A percentile compares a stretch with the other conserved stretches of the same genome.
phyloP scores from a whole-genome alignment of 768 basidiomycete species.

The Lactarius sanguifluus region DNA sequence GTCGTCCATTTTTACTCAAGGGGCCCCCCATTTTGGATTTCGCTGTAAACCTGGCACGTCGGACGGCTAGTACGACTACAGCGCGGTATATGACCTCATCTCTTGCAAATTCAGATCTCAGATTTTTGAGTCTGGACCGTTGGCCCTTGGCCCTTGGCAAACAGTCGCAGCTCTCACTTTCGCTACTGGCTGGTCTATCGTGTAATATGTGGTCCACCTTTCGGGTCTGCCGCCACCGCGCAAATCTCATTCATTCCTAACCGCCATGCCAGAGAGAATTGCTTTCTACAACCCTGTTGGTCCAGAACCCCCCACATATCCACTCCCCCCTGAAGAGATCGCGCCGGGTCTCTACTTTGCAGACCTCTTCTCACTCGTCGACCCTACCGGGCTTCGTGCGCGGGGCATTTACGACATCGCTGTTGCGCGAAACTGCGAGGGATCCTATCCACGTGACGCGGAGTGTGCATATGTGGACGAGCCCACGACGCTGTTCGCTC shows the following conservation, averaged over 20 bases:
- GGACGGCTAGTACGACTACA: no score
- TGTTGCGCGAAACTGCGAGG: constrained; percentile 18
- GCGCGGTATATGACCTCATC: no score
- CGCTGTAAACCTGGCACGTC: no score
- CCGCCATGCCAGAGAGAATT: constrained; percentile 15
- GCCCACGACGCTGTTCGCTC: constrained; percentile 22
- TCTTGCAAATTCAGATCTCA: no score
- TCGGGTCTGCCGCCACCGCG: not conserved
- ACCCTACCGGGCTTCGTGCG: constrained; percentile 11
- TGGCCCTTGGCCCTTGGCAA: not conserved
- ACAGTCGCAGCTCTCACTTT: not conserved
- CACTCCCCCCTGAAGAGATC: constrained; percentile 20
- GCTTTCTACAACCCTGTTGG: constrained; percentile 13
- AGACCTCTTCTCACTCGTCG: constrained; percentile 25
- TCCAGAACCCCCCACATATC: constrained; percentile 23
- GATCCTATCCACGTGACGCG: constrained; percentile 20
- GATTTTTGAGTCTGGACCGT: not conserved
- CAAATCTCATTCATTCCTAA: not conserved
- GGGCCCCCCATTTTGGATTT: no score
- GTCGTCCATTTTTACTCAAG: no score
- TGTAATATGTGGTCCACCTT: not conserved
- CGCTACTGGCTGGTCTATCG: not conserved
- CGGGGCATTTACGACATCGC: constrained; percentile 23
- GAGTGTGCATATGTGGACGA: constrained; percentile 25
- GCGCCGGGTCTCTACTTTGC: constrained; percentile 22